Evolutionary conservation across 768 basidiomycete species (phyloP), one percentile per base, ranked within the genome.

Genomic region (Artomyces pyxidatus): DNA sequence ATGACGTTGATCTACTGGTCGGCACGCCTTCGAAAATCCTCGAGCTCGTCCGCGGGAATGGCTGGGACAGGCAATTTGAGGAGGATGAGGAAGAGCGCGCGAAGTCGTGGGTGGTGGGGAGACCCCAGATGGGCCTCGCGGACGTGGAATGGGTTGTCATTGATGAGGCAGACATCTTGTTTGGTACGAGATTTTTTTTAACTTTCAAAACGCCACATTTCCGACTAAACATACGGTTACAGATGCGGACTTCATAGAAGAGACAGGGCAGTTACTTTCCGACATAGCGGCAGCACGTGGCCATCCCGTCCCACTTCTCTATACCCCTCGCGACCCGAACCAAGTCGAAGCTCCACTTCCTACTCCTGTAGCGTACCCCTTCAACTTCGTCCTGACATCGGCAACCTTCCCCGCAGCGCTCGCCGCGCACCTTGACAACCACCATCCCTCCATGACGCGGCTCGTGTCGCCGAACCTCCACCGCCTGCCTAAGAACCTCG

Each of bases 101-200:
- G 19, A 62, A 63, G 64, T 76, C 54, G 52, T 71, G 64, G 72
- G 72, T 56, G 57, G 72, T 71, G 52, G 58, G 66, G 51, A 68
- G 73, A 40, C 73, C 78, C 4, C 73, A 81, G 58, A 74, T 88
- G 66, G 74, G 80, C 2, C 65, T 91, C 21, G 74, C 73, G 45
- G 75, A 79, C 42, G 69, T 94, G 1, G 89, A 95, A 58, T 95
- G 90, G 90, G 83, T 95, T 6, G 72, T 94, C 3, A 70, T 95
- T 1, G 93, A 96, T 52, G 92, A 96, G 61, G 92, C 93, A 0
- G 93, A 95, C 61, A 80, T 96, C 42, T 69, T 94, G 11, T 84
- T 95, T 46, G 89, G 92, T 88, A 54, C 43, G 76, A 65, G 38
- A n/a, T 5, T 45, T 42, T 12, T 35, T 30, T 35, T 35, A 27